Base-by-base conservation (phyloP, 108 stramenopile species). In the Conticribra guillardii region DNA sequence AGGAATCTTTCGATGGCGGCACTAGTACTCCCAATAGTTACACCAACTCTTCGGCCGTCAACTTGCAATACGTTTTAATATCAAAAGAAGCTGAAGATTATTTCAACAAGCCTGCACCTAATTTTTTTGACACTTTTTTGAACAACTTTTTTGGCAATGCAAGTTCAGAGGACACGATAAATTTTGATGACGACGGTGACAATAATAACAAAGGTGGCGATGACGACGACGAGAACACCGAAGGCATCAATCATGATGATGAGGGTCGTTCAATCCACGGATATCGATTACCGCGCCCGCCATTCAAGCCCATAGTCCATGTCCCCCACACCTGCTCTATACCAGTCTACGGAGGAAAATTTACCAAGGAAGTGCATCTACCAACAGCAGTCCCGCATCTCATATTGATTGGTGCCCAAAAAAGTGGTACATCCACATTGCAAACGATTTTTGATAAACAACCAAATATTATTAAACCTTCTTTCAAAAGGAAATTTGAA, bases 371-470 rank as follows among this genome's bases (percentile, higher is more conserved):
- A n/a, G 37, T 64, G 22, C 62, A 64, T 41, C 22, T 64, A 26
- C 27, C 46, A 50, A 49, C 29, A 15, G 62, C 29, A 15, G 62
- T 64, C 3, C 62, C 62, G 3, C 46, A 64, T 64, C 45, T 64
- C 34, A 64, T 64, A 30, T 41, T 64, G n/a, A 64, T 64, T 23
- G 62, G 62, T 30, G 62, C 62, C 14, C 62, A 64, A 48, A 64
- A 64, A 22, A 29, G 34, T 18, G 62, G 41, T 26, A 64, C 62
- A 15, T 49, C 48, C 2, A 24, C 34, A 28, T 48, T 64, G 19
- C 62, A 49, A 64, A 15, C n/a, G 28, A 9, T 64, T 14, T 37
- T 45, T 26, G 26, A 64, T 50, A 47, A 30, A 18, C 8, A 27
- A 22, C 34, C 0, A 17, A 47, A 64, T 30, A 45, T 64, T 17